These are phyloP conservation scores for Suillus ampliporus DNA, from an alignment of 768 basidiomycete species.

Conservation along the genomic window DNA sequence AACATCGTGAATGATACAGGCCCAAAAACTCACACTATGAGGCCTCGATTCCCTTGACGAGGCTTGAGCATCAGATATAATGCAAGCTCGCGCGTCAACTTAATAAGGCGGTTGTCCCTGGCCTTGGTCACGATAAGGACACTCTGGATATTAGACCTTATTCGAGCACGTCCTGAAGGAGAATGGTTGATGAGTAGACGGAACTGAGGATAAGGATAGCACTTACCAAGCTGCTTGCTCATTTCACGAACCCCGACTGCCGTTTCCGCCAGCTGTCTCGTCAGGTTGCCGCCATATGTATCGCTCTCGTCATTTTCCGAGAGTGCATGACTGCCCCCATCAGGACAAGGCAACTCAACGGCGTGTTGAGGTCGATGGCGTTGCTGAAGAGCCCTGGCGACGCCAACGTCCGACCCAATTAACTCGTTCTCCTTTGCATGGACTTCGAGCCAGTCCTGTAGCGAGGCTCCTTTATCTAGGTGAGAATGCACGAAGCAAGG, in stretches of 20 bases:
- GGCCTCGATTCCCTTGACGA: conserved; percentile 70
- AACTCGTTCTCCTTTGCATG: conserved; percentile 39
- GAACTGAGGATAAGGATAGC: conserved; percentile 10
- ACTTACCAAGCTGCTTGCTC: conserved; percentile 95
- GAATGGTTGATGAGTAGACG: conserved; percentile 15
- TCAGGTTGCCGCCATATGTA: conserved; percentile 77
- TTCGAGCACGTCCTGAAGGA: conserved; percentile 82
- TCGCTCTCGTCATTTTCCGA: conserved; percentile 58
- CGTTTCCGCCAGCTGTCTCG: conserved; percentile 93
- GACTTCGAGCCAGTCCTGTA: conserved; percentile 69
- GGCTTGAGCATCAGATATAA: conserved; percentile 93
- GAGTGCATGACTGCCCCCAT: conserved; percentile 24
- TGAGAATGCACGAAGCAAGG: conserved; percentile 95
- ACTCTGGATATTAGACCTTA: conserved; percentile 89
- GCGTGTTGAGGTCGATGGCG: conserved; percentile 20
- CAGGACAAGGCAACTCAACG: conserved; percentile 22
- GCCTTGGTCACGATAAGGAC: conserved; percentile 98
- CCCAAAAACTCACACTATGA: conserved; percentile 73
- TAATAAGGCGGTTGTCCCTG: conserved; percentile 94
- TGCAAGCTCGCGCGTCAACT: conserved; percentile 91
- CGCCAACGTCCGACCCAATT: conserved; percentile 47
- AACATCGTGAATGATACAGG: conserved; percentile 12
- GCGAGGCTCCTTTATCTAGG: conserved; percentile 80
- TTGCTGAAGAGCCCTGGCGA: conserved; percentile 54
- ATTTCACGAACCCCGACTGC: conserved; percentile 97